Conservation (phyloP, 352 stramenopile species). For the Phytopythium kandeliae region DNA sequence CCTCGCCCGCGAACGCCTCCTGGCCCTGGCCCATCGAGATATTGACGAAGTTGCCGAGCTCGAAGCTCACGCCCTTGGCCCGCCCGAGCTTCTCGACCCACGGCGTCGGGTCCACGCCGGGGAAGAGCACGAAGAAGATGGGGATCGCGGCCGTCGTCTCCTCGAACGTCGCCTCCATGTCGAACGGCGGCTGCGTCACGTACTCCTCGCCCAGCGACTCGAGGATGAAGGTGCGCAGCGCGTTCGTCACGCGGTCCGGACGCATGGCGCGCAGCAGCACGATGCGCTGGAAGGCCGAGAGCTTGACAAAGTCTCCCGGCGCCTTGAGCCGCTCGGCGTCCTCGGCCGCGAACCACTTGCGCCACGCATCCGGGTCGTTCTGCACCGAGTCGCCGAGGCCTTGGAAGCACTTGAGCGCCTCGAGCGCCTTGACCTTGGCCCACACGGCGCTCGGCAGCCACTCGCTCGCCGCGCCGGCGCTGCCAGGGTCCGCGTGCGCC, state of each 20-base stretch:
- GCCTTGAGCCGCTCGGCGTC: slow-evolving; percentile 93
- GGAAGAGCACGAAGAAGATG: slow-evolving; percentile 95
- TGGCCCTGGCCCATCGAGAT: slow-evolving; percentile 93
- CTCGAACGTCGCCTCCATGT: slow-evolving; percentile 88
- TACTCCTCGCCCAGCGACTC: slow-evolving; percentile 88
- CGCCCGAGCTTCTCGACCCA: slow-evolving; percentile 92
- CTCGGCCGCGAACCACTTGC: slow-evolving; percentile 94
- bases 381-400: slow-evolving; percentile 95
- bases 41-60: slow-evolving; percentile 96
- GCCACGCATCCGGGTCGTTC: slow-evolving; percentile 95
- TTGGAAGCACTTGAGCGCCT: slow-evolving; percentile 89
- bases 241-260: slow-evolving; percentile 93
- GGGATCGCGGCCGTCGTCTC: slow-evolving; percentile 91
- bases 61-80: slow-evolving; percentile 84
- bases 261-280: slow-evolving; percentile 91
- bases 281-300: slow-evolving; percentile 77
- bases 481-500: slow-evolving; percentile 83
- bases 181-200: slow-evolving; percentile 89
- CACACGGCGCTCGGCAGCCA: slow-evolving; percentile 90
- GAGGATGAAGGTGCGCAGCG: slow-evolving; percentile 88
- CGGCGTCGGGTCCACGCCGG: slow-evolving; percentile 92
- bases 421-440: slow-evolving; percentile 92
- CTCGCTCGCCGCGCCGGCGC: slow-evolving; percentile 90
- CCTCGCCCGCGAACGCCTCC: slow-evolving; percentile 89
- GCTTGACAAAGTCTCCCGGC: slow-evolving; percentile 89